Base-by-base conservation (phyloP, 305 asterid genomes). In the Euphrasia arctica region DNA sequence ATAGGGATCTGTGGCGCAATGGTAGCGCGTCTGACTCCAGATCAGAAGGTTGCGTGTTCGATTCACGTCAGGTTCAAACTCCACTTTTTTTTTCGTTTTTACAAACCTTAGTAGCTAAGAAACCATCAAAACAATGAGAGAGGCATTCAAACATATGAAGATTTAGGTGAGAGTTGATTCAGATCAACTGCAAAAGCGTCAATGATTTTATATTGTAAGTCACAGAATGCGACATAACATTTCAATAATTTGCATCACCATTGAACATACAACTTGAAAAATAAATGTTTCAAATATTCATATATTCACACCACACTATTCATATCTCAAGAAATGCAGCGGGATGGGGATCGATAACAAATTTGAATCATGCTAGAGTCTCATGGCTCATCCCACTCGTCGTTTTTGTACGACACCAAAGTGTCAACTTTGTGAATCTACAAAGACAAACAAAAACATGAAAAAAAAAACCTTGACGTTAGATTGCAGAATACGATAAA, bases 41-140 rank as follows among this genome's bases (percentile, higher is more conserved):
- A 88, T 88, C 95, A 88, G 95, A 90, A 88, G 96, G 95, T 88
- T 90, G 92, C 96, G 89, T 88, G 97, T 88, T 90, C 91, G 95
- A 90, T 90, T 90, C 95, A 88, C 93, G 97, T 90, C 93, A 79
- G 95, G 96, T 88, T 90, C 95, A 90, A 85, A 12, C 0, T 48
- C 64, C 76, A 25, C 27, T 25, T 25, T 25, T 25, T 18, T 18
- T 18, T 18, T 18, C 22, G 22, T 18, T 18, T 18, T 18, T 18
- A 18, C 22, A 18, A 18, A 18, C 22, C 0, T 18, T 18, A 18
- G 22, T 18, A 18, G 22, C 22, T 18, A 18, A 18, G 22, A 1
- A 18, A 18, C 22, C 22, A 18, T 18, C 22, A 18, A 18, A 18
- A 18, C 22, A 18, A 18, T 18, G 22, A 18, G 22, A 18, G 22